These are phyloP conservation scores for Lichenothelia convexa DNA, from an alignment of 495 filamentous ascomycete species.

Conservation along the genomic window DNA sequence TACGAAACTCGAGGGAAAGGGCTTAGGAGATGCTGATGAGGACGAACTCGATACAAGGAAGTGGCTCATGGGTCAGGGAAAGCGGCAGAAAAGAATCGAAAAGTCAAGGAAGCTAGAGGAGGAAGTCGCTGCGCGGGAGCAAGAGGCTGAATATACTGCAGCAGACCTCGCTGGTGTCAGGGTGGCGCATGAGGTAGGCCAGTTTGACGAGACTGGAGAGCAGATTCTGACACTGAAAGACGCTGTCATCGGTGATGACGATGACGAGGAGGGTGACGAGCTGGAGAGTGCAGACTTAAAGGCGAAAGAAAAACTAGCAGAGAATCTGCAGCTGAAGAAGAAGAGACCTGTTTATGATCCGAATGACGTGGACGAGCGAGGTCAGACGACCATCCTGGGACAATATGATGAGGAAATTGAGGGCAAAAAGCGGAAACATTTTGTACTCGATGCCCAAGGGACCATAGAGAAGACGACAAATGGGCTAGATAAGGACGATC, in stretches of 20 bases:
- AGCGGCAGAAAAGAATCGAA: slow-evolving; percentile 74
- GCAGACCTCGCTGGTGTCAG: slow-evolving; percentile 76
- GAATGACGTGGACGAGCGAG: slow-evolving; percentile 48
- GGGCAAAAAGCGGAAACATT: slow-evolving; percentile 76
- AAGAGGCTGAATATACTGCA: slow-evolving; percentile 46
- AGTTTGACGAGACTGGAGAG: slow-evolving; percentile 56
- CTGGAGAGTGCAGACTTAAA: slow-evolving; percentile 64
- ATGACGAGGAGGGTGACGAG: slow-evolving; percentile 83
- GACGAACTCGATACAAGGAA: slow-evolving; percentile 59
- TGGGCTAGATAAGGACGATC: slow-evolving; percentile 35
- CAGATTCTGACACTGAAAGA: slow-evolving; percentile 86
- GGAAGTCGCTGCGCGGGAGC: slow-evolving; percentile 51
- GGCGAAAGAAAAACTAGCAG: slow-evolving; percentile 58
- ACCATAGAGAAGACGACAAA: slow-evolving; percentile 43
- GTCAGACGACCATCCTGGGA: slow-evolving; percentile 45
- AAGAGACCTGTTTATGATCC: slow-evolving; percentile 82
- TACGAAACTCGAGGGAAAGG: slow-evolving; percentile 56
- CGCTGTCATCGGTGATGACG: slow-evolving; percentile 61
- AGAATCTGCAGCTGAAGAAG: slow-evolving; percentile 75
- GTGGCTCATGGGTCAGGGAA: slow-evolving; percentile 78
- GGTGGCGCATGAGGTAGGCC: slow-evolving; percentile 66
- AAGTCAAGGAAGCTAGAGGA: slow-evolving; percentile 55
- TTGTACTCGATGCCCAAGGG: slow-evolving; percentile 65
- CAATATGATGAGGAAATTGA: slow-evolving; percentile 95
- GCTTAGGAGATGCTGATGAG: slow-evolving; percentile 54